These are phyloP conservation scores for Exophiala aquamarina DNA, from an alignment of 2,329 filamentous ascomycete species.

Conservation along the genomic window DNA sequence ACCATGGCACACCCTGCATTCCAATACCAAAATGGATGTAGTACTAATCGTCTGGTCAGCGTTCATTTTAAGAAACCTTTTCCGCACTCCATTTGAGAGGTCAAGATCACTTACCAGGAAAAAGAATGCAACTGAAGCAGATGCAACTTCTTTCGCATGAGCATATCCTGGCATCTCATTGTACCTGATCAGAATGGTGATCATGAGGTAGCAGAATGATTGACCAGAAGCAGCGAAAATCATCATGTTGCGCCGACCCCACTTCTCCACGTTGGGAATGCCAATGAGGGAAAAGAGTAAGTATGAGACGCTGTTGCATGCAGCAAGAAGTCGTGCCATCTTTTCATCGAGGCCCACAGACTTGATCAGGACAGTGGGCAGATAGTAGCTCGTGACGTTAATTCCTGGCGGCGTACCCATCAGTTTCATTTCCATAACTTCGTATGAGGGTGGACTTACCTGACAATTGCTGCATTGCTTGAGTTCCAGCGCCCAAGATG, in stretches of 20 bases:
- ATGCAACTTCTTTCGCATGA: conserved; percentile 16
- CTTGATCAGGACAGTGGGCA: conserved; percentile 60
- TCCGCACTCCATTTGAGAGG: too few species aligned
- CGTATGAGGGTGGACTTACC: too few species aligned
- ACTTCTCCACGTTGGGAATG: conserved; percentile 50
- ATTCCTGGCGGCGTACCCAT: too few species aligned
- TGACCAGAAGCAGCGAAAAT: conserved; percentile 57
- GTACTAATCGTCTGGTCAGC: too few species aligned
- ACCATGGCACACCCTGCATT: conserved; percentile 49
- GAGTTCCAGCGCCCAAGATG: conserved; percentile 55
- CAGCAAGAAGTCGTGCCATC: conserved; percentile 56
- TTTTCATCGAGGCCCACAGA: conserved; percentile 55
- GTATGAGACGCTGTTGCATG: conserved; percentile 53
- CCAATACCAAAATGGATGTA: conserved; percentile 56
- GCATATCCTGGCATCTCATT: conserved; percentile 39
- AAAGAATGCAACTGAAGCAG: conserved; percentile 50
- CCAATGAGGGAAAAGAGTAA: conserved; percentile 49
- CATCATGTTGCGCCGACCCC: conserved; percentile 60
- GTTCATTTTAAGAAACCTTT: too few species aligned
- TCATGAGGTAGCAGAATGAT: conserved; percentile 52
- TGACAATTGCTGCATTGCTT: conserved; percentile 51
- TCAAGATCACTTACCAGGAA: too few species aligned
- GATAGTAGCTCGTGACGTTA: conserved; percentile 43
- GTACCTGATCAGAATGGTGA: conserved; percentile 51
- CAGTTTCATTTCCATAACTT: too few species aligned